phyloP scores from a whole-genome alignment of 2,329 filamentous ascomycete species.

The Paradendryphiella salina region DNA sequence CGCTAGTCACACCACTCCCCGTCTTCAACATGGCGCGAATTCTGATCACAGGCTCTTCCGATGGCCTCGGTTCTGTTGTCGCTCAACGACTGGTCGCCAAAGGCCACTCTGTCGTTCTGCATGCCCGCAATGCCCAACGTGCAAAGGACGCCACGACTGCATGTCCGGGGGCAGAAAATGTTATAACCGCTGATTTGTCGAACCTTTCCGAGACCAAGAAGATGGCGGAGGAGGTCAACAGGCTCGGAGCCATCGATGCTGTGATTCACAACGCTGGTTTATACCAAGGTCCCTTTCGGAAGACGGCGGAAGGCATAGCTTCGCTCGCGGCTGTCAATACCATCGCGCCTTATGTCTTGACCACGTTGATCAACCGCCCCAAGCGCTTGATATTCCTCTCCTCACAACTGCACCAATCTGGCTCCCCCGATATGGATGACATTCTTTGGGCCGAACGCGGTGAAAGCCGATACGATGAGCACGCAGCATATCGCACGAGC shows the following conservation, averaged over 20 bases:
- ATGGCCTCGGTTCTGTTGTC: constrained; percentile 59
- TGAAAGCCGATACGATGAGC: constrained; percentile 41
- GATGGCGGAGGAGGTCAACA: constrained; percentile 57
- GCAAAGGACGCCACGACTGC: constrained; percentile 54
- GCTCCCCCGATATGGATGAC: constrained; percentile 50
- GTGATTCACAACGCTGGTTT: constrained; percentile 63
- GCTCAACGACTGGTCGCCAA: constrained; percentile 55
- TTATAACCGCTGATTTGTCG: constrained; percentile 59
- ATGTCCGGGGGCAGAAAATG: constrained; percentile 56
- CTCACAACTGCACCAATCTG: constrained; percentile 56
- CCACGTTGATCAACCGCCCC: constrained; percentile 55
- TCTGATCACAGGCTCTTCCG: constrained; percentile 61
- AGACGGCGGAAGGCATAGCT: constrained; percentile 54
- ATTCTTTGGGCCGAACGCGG: constrained; percentile 47
- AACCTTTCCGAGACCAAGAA: constrained; percentile 56
- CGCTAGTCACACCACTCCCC: neutral
- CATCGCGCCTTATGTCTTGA: constrained; percentile 61
- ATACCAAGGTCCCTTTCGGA: constrained; percentile 49
- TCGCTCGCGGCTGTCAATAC: constrained; percentile 60
- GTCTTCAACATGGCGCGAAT: constrained; percentile 51
- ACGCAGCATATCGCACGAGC: constrained; percentile 56
- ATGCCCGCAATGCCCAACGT: constrained; percentile 60
- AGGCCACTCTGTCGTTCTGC: constrained; percentile 60
- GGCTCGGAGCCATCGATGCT: constrained; percentile 56
- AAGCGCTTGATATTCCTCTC: constrained; percentile 58